Conservation (phyloP, 192 early-diverging fungal genomes). For the Coemansia erecta region DNA sequence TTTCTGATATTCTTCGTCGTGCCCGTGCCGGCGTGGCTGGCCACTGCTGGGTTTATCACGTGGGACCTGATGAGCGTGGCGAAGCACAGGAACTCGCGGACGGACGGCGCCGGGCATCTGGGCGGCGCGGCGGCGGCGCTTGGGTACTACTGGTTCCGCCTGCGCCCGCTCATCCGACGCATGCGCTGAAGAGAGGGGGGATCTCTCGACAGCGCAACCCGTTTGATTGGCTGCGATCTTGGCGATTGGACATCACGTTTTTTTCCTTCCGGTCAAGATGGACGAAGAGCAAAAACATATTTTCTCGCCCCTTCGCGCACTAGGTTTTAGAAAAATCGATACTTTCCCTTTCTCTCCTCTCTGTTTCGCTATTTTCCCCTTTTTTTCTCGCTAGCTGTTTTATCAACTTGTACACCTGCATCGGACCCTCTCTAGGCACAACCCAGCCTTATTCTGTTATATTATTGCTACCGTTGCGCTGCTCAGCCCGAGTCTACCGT, state of each 20-base stretch:
- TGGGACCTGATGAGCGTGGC: constrained; percentile 42
- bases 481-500: no score
- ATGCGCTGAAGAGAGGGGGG: constrained; percentile 28
- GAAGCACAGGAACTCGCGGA: constrained; percentile 7
- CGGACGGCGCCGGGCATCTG: constrained; percentile 55
- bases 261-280: neutral
- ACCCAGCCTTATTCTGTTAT: neutral
- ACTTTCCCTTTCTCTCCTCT: neutral
- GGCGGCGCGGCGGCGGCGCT: constrained; percentile 47
- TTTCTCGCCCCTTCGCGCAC: no score
- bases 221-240: no score
- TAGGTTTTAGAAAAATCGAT: no score
- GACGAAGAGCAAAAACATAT: constrained; percentile 1
- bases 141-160: constrained; percentile 53
- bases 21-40: constrained; percentile 45
- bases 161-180: constrained; percentile 41
- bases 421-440: neutral
- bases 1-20: constrained; percentile 41
- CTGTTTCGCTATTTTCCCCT: neutral
- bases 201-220: no score
- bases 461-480: neutral
- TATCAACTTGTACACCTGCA: neutral
- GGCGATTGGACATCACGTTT: neutral
- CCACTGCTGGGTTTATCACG: constrained; percentile 33
- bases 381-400: neutral